Evolutionary conservation across 2,329 filamentous ascomycete species (phyloP).

Genomic region (Neofusicoccum kwambonambiense): DNA sequence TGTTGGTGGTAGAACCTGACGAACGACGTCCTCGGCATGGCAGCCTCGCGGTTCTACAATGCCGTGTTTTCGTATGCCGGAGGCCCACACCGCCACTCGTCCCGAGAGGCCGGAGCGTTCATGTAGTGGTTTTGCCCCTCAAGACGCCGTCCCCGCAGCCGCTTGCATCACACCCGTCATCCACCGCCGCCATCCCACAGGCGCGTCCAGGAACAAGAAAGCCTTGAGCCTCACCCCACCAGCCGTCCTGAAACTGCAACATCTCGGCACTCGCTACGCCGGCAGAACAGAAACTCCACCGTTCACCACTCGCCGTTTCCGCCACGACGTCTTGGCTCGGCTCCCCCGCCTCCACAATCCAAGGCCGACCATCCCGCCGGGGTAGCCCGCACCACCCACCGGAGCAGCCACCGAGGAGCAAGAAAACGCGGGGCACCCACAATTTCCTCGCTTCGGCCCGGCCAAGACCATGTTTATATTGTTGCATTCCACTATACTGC

Average conservation of each 20-base stretch:
- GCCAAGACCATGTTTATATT: neutral
- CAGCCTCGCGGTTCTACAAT: too few relatives aligned
- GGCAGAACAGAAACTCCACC: neutral
- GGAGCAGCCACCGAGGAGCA: slow-evolving; percentile 1
- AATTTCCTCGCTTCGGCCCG: slow-evolving; percentile 1
- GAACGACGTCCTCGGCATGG: too few relatives aligned
- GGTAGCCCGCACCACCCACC: slow-evolving; percentile 4
- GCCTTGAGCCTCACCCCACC: neutral
- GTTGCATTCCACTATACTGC: neutral
- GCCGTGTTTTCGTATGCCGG: neutral
- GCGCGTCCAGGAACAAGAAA: neutral
- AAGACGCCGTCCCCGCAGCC: neutral
- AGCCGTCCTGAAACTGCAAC: neutral
- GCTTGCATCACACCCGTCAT: neutral
- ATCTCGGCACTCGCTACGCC: neutral
- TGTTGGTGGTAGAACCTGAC: too few relatives aligned
- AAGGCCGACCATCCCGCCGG: neutral
- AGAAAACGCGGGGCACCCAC: slow-evolving; percentile 4
- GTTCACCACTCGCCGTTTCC: neutral
- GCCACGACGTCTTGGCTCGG: neutral
- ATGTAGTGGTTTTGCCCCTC: neutral
- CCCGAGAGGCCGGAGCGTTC: neutral
- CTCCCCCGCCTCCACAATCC: neutral
- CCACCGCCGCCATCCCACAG: neutral
- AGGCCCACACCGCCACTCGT: neutral